A percentile compares a stretch with the other conserved stretches of the same genome.
Conservation (phyloP, 768 basidiomycete genomes). For the Clavulina sp. region DNA sequence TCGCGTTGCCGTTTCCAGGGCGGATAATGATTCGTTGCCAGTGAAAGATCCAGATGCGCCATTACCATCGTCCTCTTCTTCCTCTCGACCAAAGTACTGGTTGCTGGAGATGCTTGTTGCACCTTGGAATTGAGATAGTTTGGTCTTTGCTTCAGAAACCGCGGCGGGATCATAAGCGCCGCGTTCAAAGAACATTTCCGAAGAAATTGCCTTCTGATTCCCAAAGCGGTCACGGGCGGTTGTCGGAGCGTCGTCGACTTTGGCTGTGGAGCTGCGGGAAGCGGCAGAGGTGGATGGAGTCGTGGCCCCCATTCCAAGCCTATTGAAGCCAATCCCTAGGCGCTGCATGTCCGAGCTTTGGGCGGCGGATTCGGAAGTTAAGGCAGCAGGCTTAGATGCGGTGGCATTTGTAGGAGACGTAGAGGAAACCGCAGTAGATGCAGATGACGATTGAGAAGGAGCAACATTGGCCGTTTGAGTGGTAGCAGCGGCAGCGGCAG, state of each 20-base stretch:
- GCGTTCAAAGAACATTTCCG: conserved; percentile 93
- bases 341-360: conserved; percentile 40
- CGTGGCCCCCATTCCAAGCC: conserved; percentile 73
- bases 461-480: conserved; percentile 17
- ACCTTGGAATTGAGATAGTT: conserved; percentile 74
- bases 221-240: conserved; percentile 86
- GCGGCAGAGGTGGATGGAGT: conserved; percentile 13
- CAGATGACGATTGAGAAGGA: conserved; percentile 4
- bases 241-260: conserved; percentile 44
- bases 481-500: conserved; percentile 19
- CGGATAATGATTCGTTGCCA: conserved; percentile 31
- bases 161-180: conserved; percentile 64
- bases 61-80: conserved; percentile 36
- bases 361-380: no score
- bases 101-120: conserved; percentile 87
- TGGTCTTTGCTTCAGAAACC: conserved; percentile 56
- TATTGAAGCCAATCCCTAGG: conserved; percentile 53
- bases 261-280: conserved; percentile 8
- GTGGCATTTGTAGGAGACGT: conserved; percentile 8
- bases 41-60: conserved; percentile 31
- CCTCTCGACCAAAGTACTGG: conserved; percentile 85
- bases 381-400: conserved; percentile 25
- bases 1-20: conserved; percentile 45
- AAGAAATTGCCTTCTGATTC: conserved; percentile 86
- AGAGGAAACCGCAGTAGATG: conserved; percentile 11